Conservation (phyloP, 176 grass and related monocot genomes). For the Echinochloa phyllopogon region DNA sequence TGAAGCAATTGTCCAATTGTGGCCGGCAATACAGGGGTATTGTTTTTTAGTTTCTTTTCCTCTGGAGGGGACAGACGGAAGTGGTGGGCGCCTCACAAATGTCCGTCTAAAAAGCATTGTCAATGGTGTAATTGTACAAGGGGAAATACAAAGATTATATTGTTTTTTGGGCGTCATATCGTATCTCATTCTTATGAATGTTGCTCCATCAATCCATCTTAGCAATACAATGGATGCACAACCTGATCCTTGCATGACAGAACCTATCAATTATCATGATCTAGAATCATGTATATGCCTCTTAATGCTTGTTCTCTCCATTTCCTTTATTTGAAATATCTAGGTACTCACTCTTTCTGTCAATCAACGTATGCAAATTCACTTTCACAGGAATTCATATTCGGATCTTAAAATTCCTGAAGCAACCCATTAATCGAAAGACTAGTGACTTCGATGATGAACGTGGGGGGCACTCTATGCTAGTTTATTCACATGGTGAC, state of each 20-base stretch:
- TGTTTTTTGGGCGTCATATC: slow-evolving; percentile 17
- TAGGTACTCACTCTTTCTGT: neutral
- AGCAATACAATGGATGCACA: neutral
- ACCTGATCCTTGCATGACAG: neutral
- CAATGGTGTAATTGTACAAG: neutral
- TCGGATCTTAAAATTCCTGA: neutral
- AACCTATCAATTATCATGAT: neutral
- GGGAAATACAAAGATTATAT: neutral
- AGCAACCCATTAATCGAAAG: neutral
- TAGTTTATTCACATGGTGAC: slow-evolving; percentile 30
- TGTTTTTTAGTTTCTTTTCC: slow-evolving; percentile 17
- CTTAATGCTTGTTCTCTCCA: neutral
- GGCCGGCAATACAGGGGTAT: slow-evolving; percentile 20
- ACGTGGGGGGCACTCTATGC: slow-evolving; percentile 23
- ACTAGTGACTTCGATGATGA: neutral
- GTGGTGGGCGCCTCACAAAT: slow-evolving; percentile 64
- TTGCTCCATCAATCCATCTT: neutral
- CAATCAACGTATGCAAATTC: neutral
- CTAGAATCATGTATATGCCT: neutral
- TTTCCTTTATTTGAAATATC: neutral
- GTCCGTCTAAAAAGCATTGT: slow-evolving; percentile 10
- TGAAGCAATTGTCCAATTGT: slow-evolving; percentile 46
- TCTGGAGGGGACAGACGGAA: slow-evolving; percentile 38
- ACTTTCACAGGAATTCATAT: neutral
- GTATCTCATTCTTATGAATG: neutral